These are phyloP conservation scores for Leavenworthia alabamica DNA, from an alignment of 345 rosid species.

Conservation along the genomic window DNA sequence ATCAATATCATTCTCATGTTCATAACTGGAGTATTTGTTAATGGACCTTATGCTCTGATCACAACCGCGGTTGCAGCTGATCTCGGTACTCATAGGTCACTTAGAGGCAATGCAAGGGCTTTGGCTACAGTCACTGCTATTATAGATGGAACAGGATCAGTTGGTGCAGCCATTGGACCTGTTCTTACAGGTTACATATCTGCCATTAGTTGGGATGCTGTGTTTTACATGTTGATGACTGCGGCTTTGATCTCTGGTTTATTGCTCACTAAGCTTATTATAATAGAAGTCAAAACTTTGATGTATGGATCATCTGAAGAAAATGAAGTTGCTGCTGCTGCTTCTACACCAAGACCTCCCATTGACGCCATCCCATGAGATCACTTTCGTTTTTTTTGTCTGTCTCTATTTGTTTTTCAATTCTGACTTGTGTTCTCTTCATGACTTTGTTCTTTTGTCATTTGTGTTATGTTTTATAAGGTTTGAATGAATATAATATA, in stretches of 20 bases:
- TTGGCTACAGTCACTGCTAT: conserved; percentile 92
- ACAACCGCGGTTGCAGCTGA: conserved; percentile 96
- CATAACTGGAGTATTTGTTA: conserved; percentile 72
- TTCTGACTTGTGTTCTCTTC: conserved; percentile 12
- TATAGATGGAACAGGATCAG: conserved; percentile 93
- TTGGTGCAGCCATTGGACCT: conserved; percentile 94
- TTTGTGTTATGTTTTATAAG: neutral
- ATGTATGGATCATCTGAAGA: conserved; percentile 27
- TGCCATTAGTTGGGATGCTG: conserved; percentile 73
- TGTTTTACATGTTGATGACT: conserved; percentile 83
- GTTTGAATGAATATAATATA: conserved; percentile 3
- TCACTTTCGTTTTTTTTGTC: no score
- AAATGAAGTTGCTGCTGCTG: conserved; percentile 13
- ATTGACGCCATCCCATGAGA: conserved; percentile 21
- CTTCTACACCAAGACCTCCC: conserved; percentile 29
- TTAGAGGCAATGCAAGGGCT: conserved; percentile 77
- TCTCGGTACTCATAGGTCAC: conserved; percentile 81
- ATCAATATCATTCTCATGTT: conserved; percentile 60
- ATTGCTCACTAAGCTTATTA: conserved; percentile 62
- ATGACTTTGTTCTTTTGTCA: neutral
- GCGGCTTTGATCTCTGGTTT: conserved; percentile 76
- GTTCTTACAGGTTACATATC: conserved; percentile 76
- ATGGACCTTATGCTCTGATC: conserved; percentile 91
- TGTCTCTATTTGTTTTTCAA: neutral
- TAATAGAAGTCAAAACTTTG: conserved; percentile 47